phyloP scores from a whole-genome alignment of 129 eudicot species.

The Ambrosia trifida region DNA sequence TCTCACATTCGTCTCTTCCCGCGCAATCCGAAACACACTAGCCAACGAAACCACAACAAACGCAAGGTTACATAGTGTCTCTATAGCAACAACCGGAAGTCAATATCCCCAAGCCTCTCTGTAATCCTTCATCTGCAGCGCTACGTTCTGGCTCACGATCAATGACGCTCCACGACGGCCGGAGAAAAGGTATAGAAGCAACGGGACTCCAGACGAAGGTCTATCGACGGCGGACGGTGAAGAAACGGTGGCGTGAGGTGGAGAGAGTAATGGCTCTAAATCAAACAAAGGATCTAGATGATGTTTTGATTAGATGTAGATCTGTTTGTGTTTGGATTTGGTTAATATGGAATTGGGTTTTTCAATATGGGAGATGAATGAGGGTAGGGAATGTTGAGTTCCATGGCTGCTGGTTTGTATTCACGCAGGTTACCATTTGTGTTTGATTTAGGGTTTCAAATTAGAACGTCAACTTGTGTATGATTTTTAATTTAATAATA shows the following conservation, averaged over 20 bases:
- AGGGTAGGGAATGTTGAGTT: no score
- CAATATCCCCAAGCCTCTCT: conserved; percentile 73
- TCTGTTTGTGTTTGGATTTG: no score
- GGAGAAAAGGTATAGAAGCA: conserved; percentile 45
- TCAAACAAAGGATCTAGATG: no score
- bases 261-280: conserved; percentile 26
- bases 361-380: no score
- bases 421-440: no score
- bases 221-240: conserved; percentile 3
- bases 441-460: no score
- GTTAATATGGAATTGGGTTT: no score
- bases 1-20: conserved; percentile 48
- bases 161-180: conserved; percentile 47
- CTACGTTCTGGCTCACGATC: conserved; percentile 12
- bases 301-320: no score
- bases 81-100: conserved; percentile 67
- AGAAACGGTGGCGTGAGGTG: not conserved
- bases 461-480: no score
- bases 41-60: no score
- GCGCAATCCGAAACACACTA: not conserved
- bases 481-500: no score
- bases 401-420: no score
- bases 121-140: not conserved
- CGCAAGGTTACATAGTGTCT: conserved; percentile 35
- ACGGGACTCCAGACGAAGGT: conserved; percentile 23